phyloP scores from a whole-genome alignment of 495 filamentous ascomycete species.

The Staphylotrichum longicolle region DNA sequence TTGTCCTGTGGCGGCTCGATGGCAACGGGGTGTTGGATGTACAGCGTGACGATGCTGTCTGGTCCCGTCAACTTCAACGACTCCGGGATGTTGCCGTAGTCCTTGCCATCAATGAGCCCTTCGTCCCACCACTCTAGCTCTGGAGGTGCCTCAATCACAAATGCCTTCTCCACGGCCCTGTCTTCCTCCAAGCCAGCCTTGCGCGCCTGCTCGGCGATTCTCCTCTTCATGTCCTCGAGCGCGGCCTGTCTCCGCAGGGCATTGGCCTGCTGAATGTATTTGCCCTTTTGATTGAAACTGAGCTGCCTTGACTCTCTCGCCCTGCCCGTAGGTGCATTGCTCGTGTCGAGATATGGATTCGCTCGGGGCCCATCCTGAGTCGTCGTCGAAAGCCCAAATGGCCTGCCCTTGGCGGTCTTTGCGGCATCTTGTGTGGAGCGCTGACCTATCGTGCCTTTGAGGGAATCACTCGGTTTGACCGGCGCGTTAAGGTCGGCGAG shows the following conservation, averaged over 20 bases:
- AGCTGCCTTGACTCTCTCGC: constrained; percentile 69
- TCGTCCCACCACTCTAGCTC: constrained; percentile 99
- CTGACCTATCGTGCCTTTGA: constrained; percentile 24
- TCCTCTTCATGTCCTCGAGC: constrained; percentile 89
- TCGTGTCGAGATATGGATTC: constrained; percentile 86
- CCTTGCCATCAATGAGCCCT: constrained; percentile 67
- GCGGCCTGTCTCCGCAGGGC: constrained; percentile 81
- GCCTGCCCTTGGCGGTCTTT: constrained; percentile 28
- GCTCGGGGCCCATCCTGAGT: constrained; percentile 46
- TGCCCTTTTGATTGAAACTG: constrained; percentile 92
- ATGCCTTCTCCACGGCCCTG: constrained; percentile 82
- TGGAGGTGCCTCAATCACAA: constrained; percentile 78
- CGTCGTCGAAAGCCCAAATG: constrained; percentile 35
- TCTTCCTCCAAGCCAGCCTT: constrained; percentile 91
- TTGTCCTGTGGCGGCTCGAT: constrained; percentile 89
- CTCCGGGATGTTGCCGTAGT: constrained; percentile 66
- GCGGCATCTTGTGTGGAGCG: constrained; percentile 28
- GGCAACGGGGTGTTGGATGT: constrained; percentile 91
- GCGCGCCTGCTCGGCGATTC: constrained; percentile 79
- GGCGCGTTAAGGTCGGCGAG: constrained; percentile 70
- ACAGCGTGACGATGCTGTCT: constrained; percentile 82
- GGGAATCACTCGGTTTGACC: constrained; percentile 45
- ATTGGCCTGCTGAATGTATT: constrained; percentile 91
- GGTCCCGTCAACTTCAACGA: constrained; percentile 70
- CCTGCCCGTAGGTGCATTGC: constrained; percentile 60